Evolutionary conservation across 2,329 filamentous ascomycete species (phyloP).

Genomic region (Fusarium sarcochroum): DNA sequence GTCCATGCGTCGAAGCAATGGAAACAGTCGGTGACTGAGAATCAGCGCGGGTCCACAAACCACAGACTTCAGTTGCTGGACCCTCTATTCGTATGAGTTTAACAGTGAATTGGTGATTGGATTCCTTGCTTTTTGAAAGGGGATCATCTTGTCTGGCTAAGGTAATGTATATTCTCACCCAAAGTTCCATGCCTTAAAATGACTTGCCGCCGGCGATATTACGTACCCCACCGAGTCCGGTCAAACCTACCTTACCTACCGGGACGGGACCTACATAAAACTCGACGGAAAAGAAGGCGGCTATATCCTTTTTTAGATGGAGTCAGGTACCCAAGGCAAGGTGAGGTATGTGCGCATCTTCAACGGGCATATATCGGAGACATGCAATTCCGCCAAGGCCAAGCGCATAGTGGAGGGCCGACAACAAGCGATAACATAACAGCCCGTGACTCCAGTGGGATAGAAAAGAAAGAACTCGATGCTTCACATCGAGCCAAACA

Average conservation of each 20-base stretch:
- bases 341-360: neutral
- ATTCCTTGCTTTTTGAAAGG: no score
- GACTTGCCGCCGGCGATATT: constrained; percentile 13
- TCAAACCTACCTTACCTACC: constrained; percentile 1
- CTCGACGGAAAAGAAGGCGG: constrained; percentile 3
- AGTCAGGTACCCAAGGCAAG: neutral
- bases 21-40: constrained; percentile 27
- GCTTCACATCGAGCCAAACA: constrained; percentile 1
- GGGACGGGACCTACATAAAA: neutral
- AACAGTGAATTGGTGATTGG: no score
- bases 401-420: neutral
- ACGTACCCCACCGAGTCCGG: constrained; percentile 4
- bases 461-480: neutral
- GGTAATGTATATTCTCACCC: neutral
- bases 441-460: neutral
- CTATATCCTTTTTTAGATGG: neutral
- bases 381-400: constrained; percentile 23
- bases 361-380: constrained; percentile 28
- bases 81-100: no score
- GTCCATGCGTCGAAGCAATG: constrained; percentile 10
- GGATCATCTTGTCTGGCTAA: no score
- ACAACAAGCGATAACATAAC: neutral
- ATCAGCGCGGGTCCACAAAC: constrained; percentile 5
- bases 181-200: constrained; percentile 7
- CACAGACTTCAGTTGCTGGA: neutral